phyloP scores from a whole-genome alignment of 2,329 filamentous ascomycete genomes.

The Stemphylium vesicarium region DNA sequence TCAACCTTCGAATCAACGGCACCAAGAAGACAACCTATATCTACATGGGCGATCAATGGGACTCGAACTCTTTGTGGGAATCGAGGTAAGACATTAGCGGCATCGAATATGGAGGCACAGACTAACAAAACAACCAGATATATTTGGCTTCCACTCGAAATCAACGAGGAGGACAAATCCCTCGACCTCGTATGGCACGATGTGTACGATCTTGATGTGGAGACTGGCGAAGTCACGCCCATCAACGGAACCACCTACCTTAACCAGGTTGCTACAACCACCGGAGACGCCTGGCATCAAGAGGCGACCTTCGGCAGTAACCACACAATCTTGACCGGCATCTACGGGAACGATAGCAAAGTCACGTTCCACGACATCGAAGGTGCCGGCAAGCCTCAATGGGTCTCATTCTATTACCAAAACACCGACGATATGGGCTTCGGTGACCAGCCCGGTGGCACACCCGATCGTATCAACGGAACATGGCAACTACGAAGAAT shows the following conservation, averaged over 20 bases:
- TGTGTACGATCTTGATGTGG: conserved; percentile 62
- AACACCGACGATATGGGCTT: conserved; percentile 69
- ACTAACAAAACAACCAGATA: conserved; percentile 45
- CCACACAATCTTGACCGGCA: conserved; percentile 58
- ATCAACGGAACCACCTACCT: conserved; percentile 59
- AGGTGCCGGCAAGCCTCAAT: conserved; percentile 60
- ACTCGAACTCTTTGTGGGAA: conserved; percentile 63
- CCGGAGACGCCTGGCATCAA: conserved; percentile 60
- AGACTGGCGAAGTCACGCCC: conserved; percentile 57
- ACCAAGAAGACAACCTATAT: conserved; percentile 58
- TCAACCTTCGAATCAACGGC: conserved; percentile 57
- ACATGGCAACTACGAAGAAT: conserved; percentile 66
- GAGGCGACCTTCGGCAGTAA: conserved; percentile 61
- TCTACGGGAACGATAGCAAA: conserved; percentile 62
- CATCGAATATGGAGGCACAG: no score
- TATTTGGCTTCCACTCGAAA: conserved; percentile 63
- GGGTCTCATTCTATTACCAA: conserved; percentile 65
- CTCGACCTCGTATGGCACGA: conserved; percentile 62
- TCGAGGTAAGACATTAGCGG: no score
- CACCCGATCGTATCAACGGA: conserved; percentile 65
- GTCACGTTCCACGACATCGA: conserved; percentile 59
- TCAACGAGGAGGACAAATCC: conserved; percentile 60
- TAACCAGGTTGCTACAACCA: conserved; percentile 53
- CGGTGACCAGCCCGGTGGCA: conserved; percentile 60
- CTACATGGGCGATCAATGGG: conserved; percentile 62